These are phyloP conservation scores for Exophiala bonariae DNA, from an alignment of 2,329 filamentous ascomycete genomes.

Conservation along the genomic window DNA sequence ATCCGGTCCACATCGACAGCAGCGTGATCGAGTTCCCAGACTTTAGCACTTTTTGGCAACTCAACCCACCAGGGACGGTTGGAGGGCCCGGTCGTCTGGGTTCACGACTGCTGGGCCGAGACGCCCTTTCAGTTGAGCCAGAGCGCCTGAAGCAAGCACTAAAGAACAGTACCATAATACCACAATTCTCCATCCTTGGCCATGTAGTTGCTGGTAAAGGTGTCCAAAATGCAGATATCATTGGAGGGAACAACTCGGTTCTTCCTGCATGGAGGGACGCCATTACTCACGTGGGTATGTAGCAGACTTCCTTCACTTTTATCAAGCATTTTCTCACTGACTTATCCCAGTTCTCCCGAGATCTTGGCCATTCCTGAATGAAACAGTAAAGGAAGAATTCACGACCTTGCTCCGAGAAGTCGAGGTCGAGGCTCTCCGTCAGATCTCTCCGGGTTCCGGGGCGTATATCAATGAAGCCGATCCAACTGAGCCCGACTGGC, in stretches of 20 bases:
- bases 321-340: background rate
- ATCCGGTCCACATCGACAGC: slow-evolving; percentile 29
- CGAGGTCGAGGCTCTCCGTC: slow-evolving; percentile 28
- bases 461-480: slow-evolving; percentile 38
- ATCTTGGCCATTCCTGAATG: slow-evolving; percentile 20
- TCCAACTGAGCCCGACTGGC: slow-evolving; percentile 40
- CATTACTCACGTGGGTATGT: slow-evolving; percentile 31
- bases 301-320: background rate
- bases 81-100: slow-evolving; percentile 20
- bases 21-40: slow-evolving; percentile 32
- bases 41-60: slow-evolving; percentile 20
- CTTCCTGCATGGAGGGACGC: slow-evolving; percentile 36
- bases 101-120: slow-evolving; percentile 16
- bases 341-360: slow-evolving; percentile 14
- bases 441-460: slow-evolving; percentile 29
- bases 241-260: slow-evolving; percentile 29
- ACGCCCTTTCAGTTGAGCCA: slow-evolving; percentile 14
- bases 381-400: slow-evolving; percentile 12
- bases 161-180: slow-evolving; percentile 22
- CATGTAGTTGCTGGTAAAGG: slow-evolving; percentile 28
- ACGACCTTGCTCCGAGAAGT: slow-evolving; percentile 17
- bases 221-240: slow-evolving; percentile 30
- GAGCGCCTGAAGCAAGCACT: slow-evolving; percentile 23
- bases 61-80: slow-evolving; percentile 6
- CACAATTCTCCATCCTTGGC: slow-evolving; percentile 16